Base-by-base conservation (phyloP, 352 stramenopile genomes). In the Pythium chondricola region DNA sequence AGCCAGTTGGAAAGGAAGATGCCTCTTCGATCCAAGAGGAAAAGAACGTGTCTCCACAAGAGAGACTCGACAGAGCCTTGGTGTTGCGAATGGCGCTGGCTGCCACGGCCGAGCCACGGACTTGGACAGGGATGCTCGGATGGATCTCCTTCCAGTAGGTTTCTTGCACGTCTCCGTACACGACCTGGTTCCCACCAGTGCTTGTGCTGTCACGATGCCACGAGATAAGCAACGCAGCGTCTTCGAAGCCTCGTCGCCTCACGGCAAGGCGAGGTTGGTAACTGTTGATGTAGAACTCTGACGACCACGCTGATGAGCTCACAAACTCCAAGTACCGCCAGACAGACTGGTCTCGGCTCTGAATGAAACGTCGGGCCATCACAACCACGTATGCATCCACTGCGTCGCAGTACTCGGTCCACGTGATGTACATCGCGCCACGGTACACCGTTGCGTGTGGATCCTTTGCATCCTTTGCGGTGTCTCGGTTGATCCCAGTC, bases 371-470 rank as follows among this genome's bases (percentile, higher is more conserved):
- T 29, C 63, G 54, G 3, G 63, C 65, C 1, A 88, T 53, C 4
- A 83, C 52, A 43, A 88, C 61, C 20, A 74, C 58, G 33, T 85
- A 86, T 6, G 55, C 58, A 2, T 67, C 58, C 0, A 49, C 18
- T 1, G 24, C 26, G 2, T 36, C 38, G 6, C 61, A 71, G 38
- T 67, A 65, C 36, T 90, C 79, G 1, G 48, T 48, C 79, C 79
- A 91, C 0, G 72, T 58, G 0, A 88, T 40, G 17, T 81, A 91
- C 64, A 91, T 70, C 3, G 57, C 55, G 6, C 66, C 61, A 16
- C 70, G 67, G 53, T 83, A 87, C 10, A 84, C 65, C 2, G 65
- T 48, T 1, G 63, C 59, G 11, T 43, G 46, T 0, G 76, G 74
- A 0, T 82, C 56, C 7, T 60, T 63, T 14, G 79, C 72, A 37